Evolutionary conservation across 441 rosid species (phyloP).

Genomic region (Populus tomentosa): DNA sequence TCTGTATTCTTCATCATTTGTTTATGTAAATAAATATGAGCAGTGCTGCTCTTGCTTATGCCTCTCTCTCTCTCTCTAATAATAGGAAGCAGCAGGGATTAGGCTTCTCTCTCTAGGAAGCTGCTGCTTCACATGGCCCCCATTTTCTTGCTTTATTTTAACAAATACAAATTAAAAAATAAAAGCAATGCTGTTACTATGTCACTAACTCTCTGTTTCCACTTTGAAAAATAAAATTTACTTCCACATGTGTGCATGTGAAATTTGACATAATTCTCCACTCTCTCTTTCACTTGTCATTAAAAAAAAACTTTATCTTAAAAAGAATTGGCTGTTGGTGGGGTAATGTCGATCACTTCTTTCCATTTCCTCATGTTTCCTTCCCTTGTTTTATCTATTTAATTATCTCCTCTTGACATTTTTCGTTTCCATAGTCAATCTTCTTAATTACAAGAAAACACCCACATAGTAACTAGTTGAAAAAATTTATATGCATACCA

Average conservation of each 20-base stretch:
- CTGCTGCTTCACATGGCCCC: constrained; percentile 29
- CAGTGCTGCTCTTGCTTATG: neutral
- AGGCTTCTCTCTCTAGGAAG: constrained; percentile 3
- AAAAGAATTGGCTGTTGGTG: constrained; percentile 20
- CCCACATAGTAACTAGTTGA: no score
- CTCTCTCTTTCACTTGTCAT: neutral
- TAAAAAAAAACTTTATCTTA: neutral
- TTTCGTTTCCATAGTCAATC: neutral
- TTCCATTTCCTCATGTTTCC: neutral
- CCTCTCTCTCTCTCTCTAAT: constrained; percentile 8
- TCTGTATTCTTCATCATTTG: neutral
- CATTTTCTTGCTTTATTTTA: constrained; percentile 4
- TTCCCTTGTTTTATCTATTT: neutral
- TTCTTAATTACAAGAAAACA: no score
- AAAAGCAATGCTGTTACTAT: neutral
- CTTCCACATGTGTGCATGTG: constrained; percentile 53
- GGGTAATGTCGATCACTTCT: neutral
- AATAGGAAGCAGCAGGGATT: neutral
- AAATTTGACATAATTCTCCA: constrained; percentile 6
- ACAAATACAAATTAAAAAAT: neutral
- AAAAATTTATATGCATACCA: no score
- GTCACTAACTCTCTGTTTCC: neutral
- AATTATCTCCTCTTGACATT: neutral
- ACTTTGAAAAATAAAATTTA: neutral
- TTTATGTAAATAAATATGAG: neutral